phyloP scores from a whole-genome alignment of 2,329 filamentous ascomycete genomes.

The Corynespora cassiicola region DNA sequence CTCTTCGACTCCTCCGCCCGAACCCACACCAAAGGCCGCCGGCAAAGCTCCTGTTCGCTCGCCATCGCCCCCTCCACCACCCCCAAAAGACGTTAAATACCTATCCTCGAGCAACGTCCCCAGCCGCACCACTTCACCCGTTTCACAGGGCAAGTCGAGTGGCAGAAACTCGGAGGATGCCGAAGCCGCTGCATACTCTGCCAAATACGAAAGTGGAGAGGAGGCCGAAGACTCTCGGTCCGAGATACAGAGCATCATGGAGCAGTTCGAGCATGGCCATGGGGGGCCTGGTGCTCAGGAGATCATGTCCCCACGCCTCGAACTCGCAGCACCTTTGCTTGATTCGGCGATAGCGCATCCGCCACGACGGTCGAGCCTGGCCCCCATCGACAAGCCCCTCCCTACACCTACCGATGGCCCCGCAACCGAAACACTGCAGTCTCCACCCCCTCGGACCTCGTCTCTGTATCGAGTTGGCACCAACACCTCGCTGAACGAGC shows the following conservation, averaged over 20 bases:
- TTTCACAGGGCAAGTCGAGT: slow-evolving; percentile 45
- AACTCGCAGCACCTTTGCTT: slow-evolving; percentile 80
- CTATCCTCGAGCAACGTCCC: slow-evolving; percentile 50
- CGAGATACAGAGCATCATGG: slow-evolving; percentile 98
- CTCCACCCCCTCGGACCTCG: slow-evolving; percentile 42
- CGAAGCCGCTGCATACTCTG: slow-evolving; percentile 53
- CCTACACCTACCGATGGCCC: slow-evolving; percentile 31
- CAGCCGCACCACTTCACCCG: slow-evolving; percentile 44
- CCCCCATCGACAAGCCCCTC: slow-evolving; percentile 64
- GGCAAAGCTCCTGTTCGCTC: slow-evolving; percentile 39
- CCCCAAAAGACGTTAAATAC: slow-evolving; percentile 60
- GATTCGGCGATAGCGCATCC: slow-evolving; percentile 73
- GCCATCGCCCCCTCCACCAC: slow-evolving; percentile 54
- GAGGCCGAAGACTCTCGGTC: slow-evolving; percentile 69
- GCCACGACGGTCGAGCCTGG: slow-evolving; percentile 84
- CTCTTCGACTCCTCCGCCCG: slow-evolving; percentile 28
- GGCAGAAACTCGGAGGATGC: slow-evolving; percentile 45
- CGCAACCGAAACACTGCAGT: slow-evolving; percentile 29
- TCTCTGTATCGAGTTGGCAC: slow-evolving; percentile 41
- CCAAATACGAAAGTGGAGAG: slow-evolving; percentile 50
- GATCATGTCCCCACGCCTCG: slow-evolving; percentile 89
- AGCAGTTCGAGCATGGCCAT: slow-evolving; percentile 82
- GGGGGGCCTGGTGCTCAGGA: slow-evolving; percentile 77
- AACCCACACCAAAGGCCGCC: slow-evolving; percentile 26
- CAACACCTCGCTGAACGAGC: slow-evolving; percentile 36